Percentiles rank a stretch among this genome's conserved stretches.
These are phyloP conservation scores for Solanum sejunctum DNA, from an alignment of 257 asterid genomes.

Conservation along the genomic window DNA sequence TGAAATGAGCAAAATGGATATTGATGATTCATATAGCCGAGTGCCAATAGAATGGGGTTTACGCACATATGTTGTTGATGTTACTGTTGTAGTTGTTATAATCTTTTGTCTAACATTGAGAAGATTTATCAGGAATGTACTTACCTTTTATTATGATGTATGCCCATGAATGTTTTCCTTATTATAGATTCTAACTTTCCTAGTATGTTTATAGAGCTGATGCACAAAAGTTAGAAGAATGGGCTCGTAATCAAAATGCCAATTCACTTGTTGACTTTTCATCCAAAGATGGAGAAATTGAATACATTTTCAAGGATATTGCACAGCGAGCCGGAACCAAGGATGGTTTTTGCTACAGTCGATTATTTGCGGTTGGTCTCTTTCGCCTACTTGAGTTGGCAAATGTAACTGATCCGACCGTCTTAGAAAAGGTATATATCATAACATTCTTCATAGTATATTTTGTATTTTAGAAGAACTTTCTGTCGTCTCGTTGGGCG, in stretches of 20 bases:
- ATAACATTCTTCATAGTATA: not conserved
- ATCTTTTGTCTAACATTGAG: not conserved
- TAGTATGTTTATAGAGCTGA: constrained; percentile 33
- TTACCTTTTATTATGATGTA: not conserved
- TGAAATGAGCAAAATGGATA: not conserved
- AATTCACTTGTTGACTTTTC: constrained; percentile 61
- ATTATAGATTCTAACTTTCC: not conserved
- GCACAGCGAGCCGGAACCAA: constrained; percentile 70
- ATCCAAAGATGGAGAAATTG: constrained; percentile 80
- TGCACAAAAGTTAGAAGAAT: constrained; percentile 83
- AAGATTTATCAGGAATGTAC: not conserved
- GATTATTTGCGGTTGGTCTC: constrained; percentile 92
- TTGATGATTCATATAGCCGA: not conserved
- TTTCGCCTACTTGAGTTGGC: constrained; percentile 88
- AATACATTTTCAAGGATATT: constrained; percentile 57
- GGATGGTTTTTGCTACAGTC: constrained; percentile 67
- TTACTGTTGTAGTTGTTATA: not conserved
- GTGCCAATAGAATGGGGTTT: not conserved
- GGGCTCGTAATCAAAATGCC: constrained; percentile 70
- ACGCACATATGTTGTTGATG: not conserved
- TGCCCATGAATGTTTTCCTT: not conserved
- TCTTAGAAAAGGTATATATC: constrained; percentile 58
- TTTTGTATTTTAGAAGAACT: not conserved
- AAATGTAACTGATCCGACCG: constrained; percentile 73
- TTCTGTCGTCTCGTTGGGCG: not conserved